Percentiles rank a stretch among this genome's conserved stretches.
phyloP scores from a whole-genome alignment of 768 basidiomycete species.

The Suillus clintonianus region DNA sequence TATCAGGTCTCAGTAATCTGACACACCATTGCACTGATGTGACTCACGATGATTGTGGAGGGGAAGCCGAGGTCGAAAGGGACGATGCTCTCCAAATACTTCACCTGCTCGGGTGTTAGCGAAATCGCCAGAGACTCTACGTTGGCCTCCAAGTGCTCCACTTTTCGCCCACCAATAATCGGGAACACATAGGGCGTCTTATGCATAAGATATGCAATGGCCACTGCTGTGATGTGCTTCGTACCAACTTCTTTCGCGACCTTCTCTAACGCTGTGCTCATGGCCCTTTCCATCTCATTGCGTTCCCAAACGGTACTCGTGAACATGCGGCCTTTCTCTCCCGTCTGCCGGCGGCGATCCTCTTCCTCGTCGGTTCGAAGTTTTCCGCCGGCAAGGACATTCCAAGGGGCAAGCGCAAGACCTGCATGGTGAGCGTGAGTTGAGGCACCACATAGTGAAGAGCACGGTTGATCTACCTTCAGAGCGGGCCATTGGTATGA shows the following conservation, averaged over 20 bases:
- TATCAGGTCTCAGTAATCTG: background rate
- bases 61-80: constrained; percentile 51
- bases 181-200: constrained; percentile 49
- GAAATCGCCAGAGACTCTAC: constrained; percentile 48
- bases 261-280: constrained; percentile 38
- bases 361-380: constrained; percentile 31
- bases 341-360: constrained; percentile 18
- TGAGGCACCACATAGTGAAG: background rate
- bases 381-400: constrained; percentile 31
- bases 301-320: constrained; percentile 32
- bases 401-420: constrained; percentile 48
- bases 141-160: constrained; percentile 50
- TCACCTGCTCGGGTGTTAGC: constrained; percentile 46
- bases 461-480: constrained; percentile 34
- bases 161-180: constrained; percentile 50
- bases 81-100: constrained; percentile 40
- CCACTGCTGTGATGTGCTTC: constrained; percentile 39
- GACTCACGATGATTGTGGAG: constrained; percentile 27
- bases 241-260: constrained; percentile 40
- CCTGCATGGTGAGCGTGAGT: constrained; percentile 25
- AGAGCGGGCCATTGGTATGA: constrained; percentile 34
- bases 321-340: constrained; percentile 25
- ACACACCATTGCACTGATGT: background rate
- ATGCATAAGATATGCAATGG: constrained; percentile 54
- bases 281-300: constrained; percentile 39